phyloP scores from a whole-genome alignment of 2,329 filamentous ascomycete genomes.

The Setomelanomma holmii region DNA sequence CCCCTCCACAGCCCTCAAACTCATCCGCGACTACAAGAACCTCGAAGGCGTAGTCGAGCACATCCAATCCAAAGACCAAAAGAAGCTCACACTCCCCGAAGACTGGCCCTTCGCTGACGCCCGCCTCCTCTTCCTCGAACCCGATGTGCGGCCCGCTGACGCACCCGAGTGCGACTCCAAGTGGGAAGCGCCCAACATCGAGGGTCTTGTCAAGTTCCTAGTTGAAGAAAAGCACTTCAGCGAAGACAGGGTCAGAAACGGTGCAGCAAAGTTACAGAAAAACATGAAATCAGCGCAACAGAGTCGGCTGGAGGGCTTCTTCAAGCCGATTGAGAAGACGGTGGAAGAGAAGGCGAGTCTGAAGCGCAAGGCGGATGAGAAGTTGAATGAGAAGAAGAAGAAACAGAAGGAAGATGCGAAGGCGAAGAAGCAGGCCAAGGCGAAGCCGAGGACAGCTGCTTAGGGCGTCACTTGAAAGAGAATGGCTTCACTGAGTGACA shows the following conservation, averaged over 20 bases:
- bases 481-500: background rate
- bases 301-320: conserved; percentile 91
- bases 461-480: background rate
- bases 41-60: conserved; percentile 90
- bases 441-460: conserved; percentile 66
- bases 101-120: conserved; percentile 97
- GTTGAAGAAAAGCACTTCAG: conserved; percentile 96
- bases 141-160: conserved; percentile 84
- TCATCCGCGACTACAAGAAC: conserved; percentile 89
- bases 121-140: conserved; percentile 87
- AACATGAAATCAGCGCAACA: conserved; percentile 91
- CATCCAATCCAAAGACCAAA: conserved; percentile 71
- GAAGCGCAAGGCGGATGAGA: conserved; percentile 94
- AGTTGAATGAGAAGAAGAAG: conserved; percentile 92
- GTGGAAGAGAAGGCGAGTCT: conserved; percentile 82
- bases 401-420: conserved; percentile 93
- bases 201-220: conserved; percentile 87
- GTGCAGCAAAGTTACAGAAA: conserved; percentile 81
- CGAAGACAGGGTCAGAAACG: conserved; percentile 87
- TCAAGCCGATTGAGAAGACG: conserved; percentile 89
- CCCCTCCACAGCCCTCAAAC: conserved; percentile 86
- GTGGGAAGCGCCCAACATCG: conserved; percentile 92
- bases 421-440: conserved; percentile 89
- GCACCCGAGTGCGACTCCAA: conserved; percentile 94
- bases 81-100: conserved; percentile 81